phyloP scores from a whole-genome alignment of 805 yeast species.

The Yamadazyma laniorum region DNA sequence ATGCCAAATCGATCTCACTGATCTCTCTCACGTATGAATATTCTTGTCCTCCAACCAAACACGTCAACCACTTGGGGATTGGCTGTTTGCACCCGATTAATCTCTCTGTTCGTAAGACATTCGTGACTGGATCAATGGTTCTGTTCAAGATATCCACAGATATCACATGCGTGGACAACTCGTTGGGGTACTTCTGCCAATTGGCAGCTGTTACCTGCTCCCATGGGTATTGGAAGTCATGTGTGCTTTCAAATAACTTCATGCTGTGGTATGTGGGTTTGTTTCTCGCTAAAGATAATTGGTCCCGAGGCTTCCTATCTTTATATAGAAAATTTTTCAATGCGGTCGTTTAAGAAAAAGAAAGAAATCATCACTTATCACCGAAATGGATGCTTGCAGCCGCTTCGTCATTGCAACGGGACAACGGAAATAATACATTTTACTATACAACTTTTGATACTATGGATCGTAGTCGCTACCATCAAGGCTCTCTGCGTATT shows the following conservation, averaged over 20 bases:
- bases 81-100: conserved; percentile 85
- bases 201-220: conserved; percentile 93
- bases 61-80: conserved; percentile 78
- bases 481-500: background rate
- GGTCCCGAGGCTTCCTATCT: conserved; percentile 1
- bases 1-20: conserved; percentile 71
- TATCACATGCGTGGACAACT: conserved; percentile 84
- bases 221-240: conserved; percentile 82
- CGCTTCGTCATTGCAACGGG: no score
- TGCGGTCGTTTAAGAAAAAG: conserved; percentile 2
- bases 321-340: conserved; percentile 7
- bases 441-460: no score
- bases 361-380: no score
- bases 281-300: background rate
- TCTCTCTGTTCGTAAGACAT: conserved; percentile 72
- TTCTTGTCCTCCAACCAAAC: conserved; percentile 69
- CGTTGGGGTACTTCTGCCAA: conserved; percentile 97
- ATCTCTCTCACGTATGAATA: conserved; percentile 85
- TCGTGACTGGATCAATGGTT: conserved; percentile 52
- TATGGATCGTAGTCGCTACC: no score
- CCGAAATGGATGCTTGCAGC: no score
- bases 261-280: conserved; percentile 33
- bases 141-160: conserved; percentile 87
- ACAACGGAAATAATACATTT: no score
- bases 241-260: conserved; percentile 76